These are phyloP conservation scores for Allomyces arbusculus DNA, from an alignment of 192 early-diverging fungal genomes.

Conservation along the genomic window DNA sequence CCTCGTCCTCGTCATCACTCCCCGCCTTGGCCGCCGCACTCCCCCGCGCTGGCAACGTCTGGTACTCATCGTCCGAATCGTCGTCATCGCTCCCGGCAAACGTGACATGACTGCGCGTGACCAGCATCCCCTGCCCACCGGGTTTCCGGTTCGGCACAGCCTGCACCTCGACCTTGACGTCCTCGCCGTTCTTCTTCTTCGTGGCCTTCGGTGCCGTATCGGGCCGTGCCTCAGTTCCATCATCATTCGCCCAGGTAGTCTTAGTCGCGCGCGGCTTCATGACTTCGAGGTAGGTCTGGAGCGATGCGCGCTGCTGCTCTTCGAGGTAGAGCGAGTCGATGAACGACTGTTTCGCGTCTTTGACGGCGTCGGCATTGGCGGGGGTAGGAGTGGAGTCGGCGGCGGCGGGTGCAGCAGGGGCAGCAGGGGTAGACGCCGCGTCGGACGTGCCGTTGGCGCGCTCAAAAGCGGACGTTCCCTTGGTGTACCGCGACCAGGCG, in stretches of 20 bases:
- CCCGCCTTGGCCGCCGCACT: background rate
- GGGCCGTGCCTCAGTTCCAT: slow-evolving; percentile 15
- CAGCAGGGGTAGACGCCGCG: slow-evolving; percentile 5
- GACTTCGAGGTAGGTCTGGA: slow-evolving; percentile 45
- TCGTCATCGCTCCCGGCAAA: slow-evolving; percentile 54
- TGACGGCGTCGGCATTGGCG: background rate
- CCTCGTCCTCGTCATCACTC: slow-evolving; percentile 11
- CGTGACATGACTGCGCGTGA: slow-evolving; percentile 36
- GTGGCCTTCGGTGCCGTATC: slow-evolving; percentile 8
- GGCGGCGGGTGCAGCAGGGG: too few species aligned
- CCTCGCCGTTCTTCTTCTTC: slow-evolving; percentile 10
- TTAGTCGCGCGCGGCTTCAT: slow-evolving; percentile 60
- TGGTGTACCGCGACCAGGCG: slow-evolving; percentile 76
- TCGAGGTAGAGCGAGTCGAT: background rate
- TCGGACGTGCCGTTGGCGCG: slow-evolving; percentile 16
- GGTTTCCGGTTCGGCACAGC: slow-evolving; percentile 33
- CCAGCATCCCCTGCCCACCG: slow-evolving; percentile 32
- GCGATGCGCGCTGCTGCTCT: background rate
- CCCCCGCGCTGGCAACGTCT: slow-evolving; percentile 8
- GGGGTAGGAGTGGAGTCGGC: slow-evolving; percentile 6
- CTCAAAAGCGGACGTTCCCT: slow-evolving; percentile 61
- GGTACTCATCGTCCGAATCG: slow-evolving; percentile 11
- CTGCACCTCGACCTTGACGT: slow-evolving; percentile 6
- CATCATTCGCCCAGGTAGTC: slow-evolving; percentile 86
- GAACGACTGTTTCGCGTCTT: background rate